Percentiles rank a stretch among this genome's conserved stretches.
phyloP scores from a whole-genome alignment of 1,139 yeast species.

The Yamadazyma blattariae region DNA sequence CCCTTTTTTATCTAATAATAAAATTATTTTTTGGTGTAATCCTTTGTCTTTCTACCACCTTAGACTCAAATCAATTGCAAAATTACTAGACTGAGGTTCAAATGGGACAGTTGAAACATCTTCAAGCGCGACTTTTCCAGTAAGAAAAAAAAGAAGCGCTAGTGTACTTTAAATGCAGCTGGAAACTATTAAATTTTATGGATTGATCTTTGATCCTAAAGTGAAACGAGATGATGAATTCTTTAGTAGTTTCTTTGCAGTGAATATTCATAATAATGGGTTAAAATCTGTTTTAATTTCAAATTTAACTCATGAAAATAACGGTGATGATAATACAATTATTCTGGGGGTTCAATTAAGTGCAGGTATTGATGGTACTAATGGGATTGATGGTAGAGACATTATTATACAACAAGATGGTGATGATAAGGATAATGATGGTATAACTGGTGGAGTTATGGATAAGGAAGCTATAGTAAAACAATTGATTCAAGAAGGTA shows the following conservation, averaged over 20 bases:
- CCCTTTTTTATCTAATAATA: no score
- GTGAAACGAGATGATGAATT: constrained; percentile 21
- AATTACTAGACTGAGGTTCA: constrained; percentile 7
- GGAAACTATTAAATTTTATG: constrained; percentile 17
- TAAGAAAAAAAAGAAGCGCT: no score
- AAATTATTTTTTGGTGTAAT: no score
- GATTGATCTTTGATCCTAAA: constrained; percentile 22
- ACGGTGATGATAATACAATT: background rate
- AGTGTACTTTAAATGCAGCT: constrained; percentile 1
- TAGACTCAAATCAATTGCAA: no score
- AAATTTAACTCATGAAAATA: constrained; percentile 17
- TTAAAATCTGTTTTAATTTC: constrained; percentile 22
- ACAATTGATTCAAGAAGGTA: constrained; percentile 14
- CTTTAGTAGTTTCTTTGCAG: constrained; percentile 23
- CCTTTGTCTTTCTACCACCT: no score
- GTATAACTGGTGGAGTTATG: background rate
- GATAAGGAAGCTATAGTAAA: background rate
- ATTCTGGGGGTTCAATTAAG: background rate
- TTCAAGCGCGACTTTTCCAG: no score
- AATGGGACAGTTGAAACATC: constrained; percentile 4
- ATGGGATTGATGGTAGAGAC: constrained; percentile 8
- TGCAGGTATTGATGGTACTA: background rate
- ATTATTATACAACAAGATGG: no score
- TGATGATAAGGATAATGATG: constrained; percentile 2
- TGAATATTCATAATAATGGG: constrained; percentile 25